phyloP scores from a whole-genome alignment of 2,329 filamentous ascomycete genomes.

The Cadophora luteo-olivacea region DNA sequence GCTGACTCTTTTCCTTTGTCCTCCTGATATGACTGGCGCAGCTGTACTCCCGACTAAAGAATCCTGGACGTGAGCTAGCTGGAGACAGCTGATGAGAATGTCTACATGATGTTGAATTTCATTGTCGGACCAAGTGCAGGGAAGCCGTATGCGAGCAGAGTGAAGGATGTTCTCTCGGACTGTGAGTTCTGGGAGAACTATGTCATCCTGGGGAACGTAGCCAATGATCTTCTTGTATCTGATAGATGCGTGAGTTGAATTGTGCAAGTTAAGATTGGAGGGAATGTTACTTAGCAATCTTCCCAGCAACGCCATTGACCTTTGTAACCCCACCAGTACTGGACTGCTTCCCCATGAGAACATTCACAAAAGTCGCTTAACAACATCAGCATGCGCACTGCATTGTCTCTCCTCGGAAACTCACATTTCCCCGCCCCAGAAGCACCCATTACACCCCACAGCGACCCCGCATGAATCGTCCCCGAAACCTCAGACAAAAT shows the following conservation, averaged over 20 bases:
- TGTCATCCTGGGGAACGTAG: constrained; percentile 67
- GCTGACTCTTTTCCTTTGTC: constrained; percentile 65
- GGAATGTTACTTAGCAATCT: constrained; percentile 39
- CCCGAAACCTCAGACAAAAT: constrained; percentile 62
- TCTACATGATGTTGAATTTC: constrained; percentile 62
- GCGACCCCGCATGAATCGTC: constrained; percentile 57
- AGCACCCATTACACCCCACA: constrained; percentile 66
- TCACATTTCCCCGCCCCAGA: constrained; percentile 62
- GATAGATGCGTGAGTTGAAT: not conserved
- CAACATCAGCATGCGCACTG: constrained; percentile 22
- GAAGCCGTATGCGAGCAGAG: constrained; percentile 60
- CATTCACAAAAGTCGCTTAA: constrained; percentile 60
- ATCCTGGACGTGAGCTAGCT: constrained; percentile 48
- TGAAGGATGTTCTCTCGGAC: constrained; percentile 68
- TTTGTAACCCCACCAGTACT: constrained; percentile 58
- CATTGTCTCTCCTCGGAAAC: not conserved
- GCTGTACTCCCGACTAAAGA: constrained; percentile 62
- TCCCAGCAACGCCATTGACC: constrained; percentile 51
- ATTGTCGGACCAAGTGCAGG: constrained; percentile 55
- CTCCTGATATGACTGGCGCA: constrained; percentile 66
- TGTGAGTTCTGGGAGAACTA: constrained; percentile 64
- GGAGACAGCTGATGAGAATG: constrained; percentile 60
- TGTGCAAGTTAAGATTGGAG: not conserved
- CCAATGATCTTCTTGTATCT: constrained; percentile 65
- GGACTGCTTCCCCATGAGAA: constrained; percentile 64